These are phyloP conservation scores for Eucalyptus microcorys DNA, from an alignment of 345 rosid genomes.

Conservation along the genomic window DNA sequence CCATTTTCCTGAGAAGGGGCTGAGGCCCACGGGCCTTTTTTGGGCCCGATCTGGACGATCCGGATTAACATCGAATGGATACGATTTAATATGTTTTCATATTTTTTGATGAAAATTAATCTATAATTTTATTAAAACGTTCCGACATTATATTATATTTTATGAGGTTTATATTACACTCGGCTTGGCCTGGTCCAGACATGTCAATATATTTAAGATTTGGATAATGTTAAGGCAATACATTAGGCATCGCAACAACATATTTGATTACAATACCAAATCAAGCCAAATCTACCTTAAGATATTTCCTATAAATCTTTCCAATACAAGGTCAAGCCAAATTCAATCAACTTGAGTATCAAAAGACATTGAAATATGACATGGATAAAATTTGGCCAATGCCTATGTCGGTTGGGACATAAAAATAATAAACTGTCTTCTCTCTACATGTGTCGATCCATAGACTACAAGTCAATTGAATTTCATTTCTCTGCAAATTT, in stretches of 20 bases:
- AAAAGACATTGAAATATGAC: background rate
- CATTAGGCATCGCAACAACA: background rate
- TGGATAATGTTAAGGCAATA: background rate
- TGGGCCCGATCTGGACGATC: background rate
- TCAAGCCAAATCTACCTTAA: background rate
- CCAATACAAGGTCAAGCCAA: background rate
- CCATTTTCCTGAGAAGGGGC: background rate
- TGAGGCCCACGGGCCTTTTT: background rate
- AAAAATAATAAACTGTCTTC: background rate
- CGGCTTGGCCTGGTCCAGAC: fast-evolving
- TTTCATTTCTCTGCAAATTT: background rate
- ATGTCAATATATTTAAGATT: background rate
- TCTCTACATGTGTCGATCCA: fast-evolving
- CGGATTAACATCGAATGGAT: background rate
- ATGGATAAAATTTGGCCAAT: background rate
- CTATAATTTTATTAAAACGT: background rate
- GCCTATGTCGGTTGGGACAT: background rate
- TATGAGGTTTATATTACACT: background rate
- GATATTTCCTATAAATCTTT: background rate
- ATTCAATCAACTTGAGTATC: background rate
- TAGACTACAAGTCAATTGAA: background rate
- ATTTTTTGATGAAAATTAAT: background rate
- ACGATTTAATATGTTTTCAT: background rate
- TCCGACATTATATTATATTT: background rate
- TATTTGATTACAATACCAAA: background rate